phyloP scores from a whole-genome alignment of 768 basidiomycete species.

The Lentinus brumalis region DNA sequence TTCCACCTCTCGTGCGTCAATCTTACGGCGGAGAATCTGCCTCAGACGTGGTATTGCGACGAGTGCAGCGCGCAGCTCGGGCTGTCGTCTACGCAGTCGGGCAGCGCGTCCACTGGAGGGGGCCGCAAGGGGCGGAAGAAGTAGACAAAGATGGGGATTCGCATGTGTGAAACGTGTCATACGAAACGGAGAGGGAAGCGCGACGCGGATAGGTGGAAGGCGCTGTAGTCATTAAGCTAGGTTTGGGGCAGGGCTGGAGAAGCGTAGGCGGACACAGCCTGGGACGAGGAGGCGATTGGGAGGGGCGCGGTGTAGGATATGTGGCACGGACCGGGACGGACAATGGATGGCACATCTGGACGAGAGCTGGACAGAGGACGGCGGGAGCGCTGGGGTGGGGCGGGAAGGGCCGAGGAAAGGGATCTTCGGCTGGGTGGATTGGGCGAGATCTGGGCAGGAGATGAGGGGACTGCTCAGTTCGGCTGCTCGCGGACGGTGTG shows the following conservation, averaged over 20 bases:
- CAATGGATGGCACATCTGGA: neutral
- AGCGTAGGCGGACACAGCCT: slow-evolving; percentile 5
- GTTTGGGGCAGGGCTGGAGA: slow-evolving; percentile 7
- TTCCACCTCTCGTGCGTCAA: slow-evolving; percentile 66
- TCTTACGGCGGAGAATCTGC: slow-evolving; percentile 51
- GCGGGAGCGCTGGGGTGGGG: neutral
- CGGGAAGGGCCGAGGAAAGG: slow-evolving; percentile 18
- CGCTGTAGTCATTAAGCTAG: slow-evolving; percentile 14
- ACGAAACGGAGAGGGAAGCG: neutral
- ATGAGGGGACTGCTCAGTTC: slow-evolving; percentile 27
- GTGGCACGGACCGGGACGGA: slow-evolving; percentile 5
- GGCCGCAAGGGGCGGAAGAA: slow-evolving; percentile 47
- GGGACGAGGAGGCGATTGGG: neutral
- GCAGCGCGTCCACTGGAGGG: slow-evolving; percentile 13
- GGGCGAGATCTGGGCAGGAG: slow-evolving; percentile 20
- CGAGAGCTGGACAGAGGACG: neutral
- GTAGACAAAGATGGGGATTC: slow-evolving; percentile 19
- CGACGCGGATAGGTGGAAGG: neutral
- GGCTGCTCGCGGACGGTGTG: slow-evolving; percentile 17
- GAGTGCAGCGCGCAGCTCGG: slow-evolving; percentile 43
- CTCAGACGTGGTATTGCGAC: slow-evolving; percentile 61
- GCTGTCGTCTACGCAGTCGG: slow-evolving; percentile 9
- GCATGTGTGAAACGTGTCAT: slow-evolving; percentile 1
- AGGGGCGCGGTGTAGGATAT: slow-evolving; percentile 6
- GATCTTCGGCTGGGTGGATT: slow-evolving; percentile 25